A percentile compares a stretch with the other conserved stretches of the same genome.
phyloP scores from a whole-genome alignment of 2,329 filamentous ascomycete species.

The Penicillium freii region DNA sequence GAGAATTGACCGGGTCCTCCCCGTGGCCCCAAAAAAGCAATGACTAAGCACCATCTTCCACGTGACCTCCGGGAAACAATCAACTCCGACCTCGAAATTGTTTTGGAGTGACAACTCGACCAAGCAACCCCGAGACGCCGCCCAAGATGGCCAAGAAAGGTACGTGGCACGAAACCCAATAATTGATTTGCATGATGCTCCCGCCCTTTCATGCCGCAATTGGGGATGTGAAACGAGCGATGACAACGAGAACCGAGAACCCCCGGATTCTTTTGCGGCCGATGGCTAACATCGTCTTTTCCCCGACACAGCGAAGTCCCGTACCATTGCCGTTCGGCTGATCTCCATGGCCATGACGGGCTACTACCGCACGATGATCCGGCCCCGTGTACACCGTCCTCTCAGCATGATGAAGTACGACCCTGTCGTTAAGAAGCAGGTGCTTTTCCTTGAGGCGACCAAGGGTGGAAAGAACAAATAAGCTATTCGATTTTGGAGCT shows the following conservation, averaged over 20 bases:
- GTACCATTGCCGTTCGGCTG: constrained; percentile 88
- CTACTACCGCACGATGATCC: constrained; percentile 88
- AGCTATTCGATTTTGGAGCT: constrained; percentile 6
- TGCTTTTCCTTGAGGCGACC: constrained; percentile 92
- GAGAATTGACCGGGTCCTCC: not conserved
- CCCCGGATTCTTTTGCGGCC: constrained; percentile 1
- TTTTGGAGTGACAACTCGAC: constrained; percentile 14
- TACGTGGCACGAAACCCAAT: not conserved
- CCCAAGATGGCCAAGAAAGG: constrained; percentile 28
- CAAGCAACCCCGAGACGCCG: constrained; percentile 14
- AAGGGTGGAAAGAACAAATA: constrained; percentile 61
- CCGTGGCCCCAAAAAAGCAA: not conserved
- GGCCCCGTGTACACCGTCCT: constrained; percentile 75
- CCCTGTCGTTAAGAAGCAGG: constrained; percentile 92
- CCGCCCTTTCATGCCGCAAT: not conserved
- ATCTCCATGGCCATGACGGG: constrained; percentile 98
- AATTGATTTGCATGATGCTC: not conserved
- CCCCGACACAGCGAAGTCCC: constrained; percentile 69
- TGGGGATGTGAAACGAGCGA: not conserved
- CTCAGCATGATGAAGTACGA: constrained; percentile 99
- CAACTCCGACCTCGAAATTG: constrained; percentile 16
- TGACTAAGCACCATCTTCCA: not conserved
- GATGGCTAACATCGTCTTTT: constrained; percentile 15
- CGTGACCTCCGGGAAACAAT: constrained; percentile 1
- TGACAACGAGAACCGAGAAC: not conserved